These are phyloP conservation scores for Hanseniaspora clermontiae DNA, from an alignment of 805 yeast species.

Conservation along the genomic window DNA sequence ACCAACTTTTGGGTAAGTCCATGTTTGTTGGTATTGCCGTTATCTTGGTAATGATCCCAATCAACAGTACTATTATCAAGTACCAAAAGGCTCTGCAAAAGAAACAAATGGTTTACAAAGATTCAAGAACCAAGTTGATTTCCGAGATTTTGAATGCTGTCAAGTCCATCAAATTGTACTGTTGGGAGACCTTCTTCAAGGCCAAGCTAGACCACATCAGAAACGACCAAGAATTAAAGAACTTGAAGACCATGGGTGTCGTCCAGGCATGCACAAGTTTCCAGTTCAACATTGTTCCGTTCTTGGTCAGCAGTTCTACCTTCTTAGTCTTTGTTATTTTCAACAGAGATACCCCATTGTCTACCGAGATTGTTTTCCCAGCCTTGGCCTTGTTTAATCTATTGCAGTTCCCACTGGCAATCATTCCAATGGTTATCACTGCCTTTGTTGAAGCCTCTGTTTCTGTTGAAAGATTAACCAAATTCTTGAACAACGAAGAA, in stretches of 20 bases:
- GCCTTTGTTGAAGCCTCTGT: conserved; percentile 80
- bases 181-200: conserved; percentile 87
- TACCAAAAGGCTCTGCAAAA: conserved; percentile 63
- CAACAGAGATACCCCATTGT: conserved; percentile 48
- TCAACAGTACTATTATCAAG: conserved; percentile 58
- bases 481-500: conserved; percentile 63
- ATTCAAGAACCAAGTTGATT: conserved; percentile 78
- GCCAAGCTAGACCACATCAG: conserved; percentile 66
- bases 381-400: conserved; percentile 80
- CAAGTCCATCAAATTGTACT: conserved; percentile 83
- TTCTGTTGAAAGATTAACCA: conserved; percentile 59
- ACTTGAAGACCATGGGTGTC: conserved; percentile 60
- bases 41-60: conserved; percentile 64
- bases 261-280: conserved; percentile 59
- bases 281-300: conserved; percentile 78
- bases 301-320: conserved; percentile 76
- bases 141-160: conserved; percentile 83
- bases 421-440: conserved; percentile 81
- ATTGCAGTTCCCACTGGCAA: conserved; percentile 81
- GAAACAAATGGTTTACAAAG: conserved; percentile 79
- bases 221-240: conserved; percentile 72
- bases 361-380: conserved; percentile 85
- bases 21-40: conserved; percentile 93
- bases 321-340: conserved; percentile 65
- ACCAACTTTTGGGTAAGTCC: conserved; percentile 65